phyloP scores from a whole-genome alignment of 345 rosid genomes.

The Gossypium bickii region DNA sequence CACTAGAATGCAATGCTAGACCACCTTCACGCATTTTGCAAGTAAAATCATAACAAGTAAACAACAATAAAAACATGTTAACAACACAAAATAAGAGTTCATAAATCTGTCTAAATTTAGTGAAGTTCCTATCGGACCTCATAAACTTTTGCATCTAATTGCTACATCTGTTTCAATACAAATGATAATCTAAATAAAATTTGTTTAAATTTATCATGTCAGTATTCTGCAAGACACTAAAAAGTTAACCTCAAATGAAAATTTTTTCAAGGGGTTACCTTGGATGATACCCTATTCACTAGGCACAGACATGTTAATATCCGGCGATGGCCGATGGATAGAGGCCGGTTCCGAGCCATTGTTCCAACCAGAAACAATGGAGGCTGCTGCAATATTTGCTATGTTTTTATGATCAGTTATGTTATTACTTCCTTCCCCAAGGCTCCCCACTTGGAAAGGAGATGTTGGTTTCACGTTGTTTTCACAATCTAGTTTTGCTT shows the following conservation, averaged over 20 bases:
- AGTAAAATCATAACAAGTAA: not conserved
- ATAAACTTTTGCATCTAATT: not conserved
- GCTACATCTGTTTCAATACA: not conserved
- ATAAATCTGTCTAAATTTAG: not conserved
- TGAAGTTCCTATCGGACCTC: not conserved
- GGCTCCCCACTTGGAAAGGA: not conserved
- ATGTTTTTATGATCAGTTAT: conserved; percentile 11
- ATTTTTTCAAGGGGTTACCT: not conserved
- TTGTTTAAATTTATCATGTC: not conserved
- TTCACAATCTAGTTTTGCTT: conserved; percentile 28
- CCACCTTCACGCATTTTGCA: too few species aligned
- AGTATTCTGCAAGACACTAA: not conserved
- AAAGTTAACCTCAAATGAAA: not conserved
- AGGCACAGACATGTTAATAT: conserved; percentile 41
- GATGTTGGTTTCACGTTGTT: not conserved
- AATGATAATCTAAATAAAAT: not conserved
- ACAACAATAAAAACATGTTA: not conserved
- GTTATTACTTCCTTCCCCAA: conserved; percentile 11
- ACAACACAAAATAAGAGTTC: not conserved
- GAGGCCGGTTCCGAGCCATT: conserved; percentile 27
- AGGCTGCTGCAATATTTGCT: conserved; percentile 1
- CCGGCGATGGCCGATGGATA: conserved; percentile 41
- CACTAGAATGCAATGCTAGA: not conserved
- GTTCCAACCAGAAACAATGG: conserved; percentile 27
- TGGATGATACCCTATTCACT: conserved; percentile 30